A percentile compares a stretch with the other conserved stretches of the same genome.
phyloP scores from a whole-genome alignment of 2,329 filamentous ascomycete species.

The Colletotrichum tropicicola region DNA sequence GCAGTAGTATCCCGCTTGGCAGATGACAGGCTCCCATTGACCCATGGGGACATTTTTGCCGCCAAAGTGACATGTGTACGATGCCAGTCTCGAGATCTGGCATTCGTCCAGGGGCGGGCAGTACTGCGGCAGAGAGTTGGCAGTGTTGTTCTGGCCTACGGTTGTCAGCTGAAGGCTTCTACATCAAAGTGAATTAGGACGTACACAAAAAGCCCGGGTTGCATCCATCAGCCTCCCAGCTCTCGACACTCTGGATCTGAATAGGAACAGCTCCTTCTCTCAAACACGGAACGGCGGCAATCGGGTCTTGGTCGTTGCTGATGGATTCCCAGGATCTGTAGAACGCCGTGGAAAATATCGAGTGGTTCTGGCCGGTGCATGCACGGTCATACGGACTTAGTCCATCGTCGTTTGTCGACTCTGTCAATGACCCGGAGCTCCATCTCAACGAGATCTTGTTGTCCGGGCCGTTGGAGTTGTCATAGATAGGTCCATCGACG shows the following conservation, averaged over 20 bases:
- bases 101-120: constrained; percentile 50
- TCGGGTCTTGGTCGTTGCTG: constrained; percentile 37
- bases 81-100: constrained; percentile 45
- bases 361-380: constrained; percentile 51
- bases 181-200: no score
- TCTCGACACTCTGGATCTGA: constrained; percentile 45
- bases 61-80: constrained; percentile 41
- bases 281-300: constrained; percentile 51
- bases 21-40: constrained; percentile 60
- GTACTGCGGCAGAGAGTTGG: constrained; percentile 55
- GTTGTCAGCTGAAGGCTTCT: no score
- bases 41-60: constrained; percentile 52
- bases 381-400: constrained; percentile 47
- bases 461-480: constrained; percentile 47
- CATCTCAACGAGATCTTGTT: constrained; percentile 39
- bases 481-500: constrained; percentile 40
- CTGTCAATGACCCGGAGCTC: constrained; percentile 36
- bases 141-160: constrained; percentile 52
- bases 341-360: constrained; percentile 50
- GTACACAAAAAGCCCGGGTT: constrained; percentile 53
- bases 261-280: constrained; percentile 48
- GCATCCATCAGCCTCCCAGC: constrained; percentile 49
- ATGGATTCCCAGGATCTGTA: constrained; percentile 43
- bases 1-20: constrained; percentile 58
- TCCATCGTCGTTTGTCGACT: constrained; percentile 21